Base-by-base conservation (phyloP, 768 basidiomycete genomes). In the Boletellus emodensis region DNA sequence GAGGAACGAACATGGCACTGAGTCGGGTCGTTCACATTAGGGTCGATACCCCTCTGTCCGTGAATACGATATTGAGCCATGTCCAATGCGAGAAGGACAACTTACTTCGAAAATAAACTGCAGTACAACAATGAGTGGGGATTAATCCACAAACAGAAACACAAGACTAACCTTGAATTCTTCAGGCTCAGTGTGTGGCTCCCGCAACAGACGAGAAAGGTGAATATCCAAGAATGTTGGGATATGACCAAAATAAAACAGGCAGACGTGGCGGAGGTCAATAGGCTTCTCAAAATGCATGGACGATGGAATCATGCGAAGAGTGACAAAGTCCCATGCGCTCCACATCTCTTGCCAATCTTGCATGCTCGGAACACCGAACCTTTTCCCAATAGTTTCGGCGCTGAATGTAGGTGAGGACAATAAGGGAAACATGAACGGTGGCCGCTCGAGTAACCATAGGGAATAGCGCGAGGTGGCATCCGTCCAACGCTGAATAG, bases 241-340 rank as follows among this genome's bases (percentile, higher is more conserved):
- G 40, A 97, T 92, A 65, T 98, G 96, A 0, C 95, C 95, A 12
- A 91, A 63, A 68, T 97, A 97, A 72, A 99, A 99, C n/a, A 98
- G 76, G 62, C 93, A 95, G 49, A 95, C 93, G 67, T 98, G 94
- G 28, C 96, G 79, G 40, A 98, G 73, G 61, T 96, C 85, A 53
- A 98, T 97, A 3, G 95, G 94, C 64, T 90, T 95, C 64, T 89
- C 75, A 64, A 84, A 85, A 22, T 95, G 74, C 87, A 97, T 89
- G 24, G 83, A 79, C 17, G 78, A 72, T 0, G 93, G 86, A 48
- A 97, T 92, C 93, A 97, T 95, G 41, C 77, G 77, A 50, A 81
- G 73, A 12, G 89, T 90, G 42, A 94, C 73, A 40, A 76, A 82
- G 64, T 97, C 93, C 95, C 94, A 99, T 3, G 80, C 78, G 2